Evolutionary conservation across 768 basidiomycete genomes (phyloP), one percentile per base, ranked within the genome.

Genomic region (Leccinellum rugosiceps): DNA sequence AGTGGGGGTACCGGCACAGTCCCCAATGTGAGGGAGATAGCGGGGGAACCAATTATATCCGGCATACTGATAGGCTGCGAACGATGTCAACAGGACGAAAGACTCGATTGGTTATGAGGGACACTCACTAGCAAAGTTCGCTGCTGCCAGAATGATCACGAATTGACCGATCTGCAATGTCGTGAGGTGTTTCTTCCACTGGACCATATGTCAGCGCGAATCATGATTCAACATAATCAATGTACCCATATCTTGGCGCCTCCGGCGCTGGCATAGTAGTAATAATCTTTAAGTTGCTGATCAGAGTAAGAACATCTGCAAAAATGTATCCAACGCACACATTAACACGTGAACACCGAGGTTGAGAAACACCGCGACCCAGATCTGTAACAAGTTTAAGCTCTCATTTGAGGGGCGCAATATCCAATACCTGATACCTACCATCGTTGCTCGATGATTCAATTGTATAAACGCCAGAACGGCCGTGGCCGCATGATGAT

Each of bases 401-500:
- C 19, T 4, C 41, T 9, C 9, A 26, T 3, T 34, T 13, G 4
- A 48, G 13, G 9, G 6, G 26, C 15, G 32, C 44, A 17, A 38
- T 8, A 19, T 31, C n/a, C 2, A 14, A 31, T 21, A 21, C 21
- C 44, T 19, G 28, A 44, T 35, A 79, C 90, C 63, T 72, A 94
- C 93, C 57, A 94, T 87, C 61, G 88, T 93, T 46, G 95, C 92
- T 70, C 82, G 84, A 59, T 92, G 93, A 65, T 95, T 87, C 63
- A 98, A 80, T 74, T 98, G 94, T 52, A 91, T 89, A 72, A 85
- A 97, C 76, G 94, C 96, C 55, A 98, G 80, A 58, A 95, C 74
- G 50, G 93, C 94, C 50, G 95, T 97, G 8, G 94, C 95, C 51
- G 95, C 90, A 76, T 98, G 95, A 73, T 97, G 95, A 80, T 95